Conservation (phyloP, 169 alveolate genomes). For the Perkinsus marinus region DNA sequence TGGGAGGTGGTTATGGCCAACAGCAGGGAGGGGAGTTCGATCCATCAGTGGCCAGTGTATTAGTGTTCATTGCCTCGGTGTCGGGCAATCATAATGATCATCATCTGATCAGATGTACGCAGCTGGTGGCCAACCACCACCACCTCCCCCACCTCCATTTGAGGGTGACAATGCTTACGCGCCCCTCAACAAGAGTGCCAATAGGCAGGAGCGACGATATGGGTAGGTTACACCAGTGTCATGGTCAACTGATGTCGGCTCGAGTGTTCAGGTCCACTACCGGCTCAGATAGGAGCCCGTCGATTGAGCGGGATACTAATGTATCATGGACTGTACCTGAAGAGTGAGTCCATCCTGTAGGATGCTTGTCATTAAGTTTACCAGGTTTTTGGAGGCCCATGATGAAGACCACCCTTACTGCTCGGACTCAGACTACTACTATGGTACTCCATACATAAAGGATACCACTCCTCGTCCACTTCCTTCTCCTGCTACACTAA, state of each 20-base stretch:
- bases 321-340: neutral
- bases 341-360: neutral
- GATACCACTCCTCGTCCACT: neutral
- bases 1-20: neutral
- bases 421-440: neutral
- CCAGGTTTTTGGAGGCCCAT: neutral
- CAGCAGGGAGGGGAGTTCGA: too few relatives aligned
- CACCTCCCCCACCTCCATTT: neutral
- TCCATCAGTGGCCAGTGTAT: too few relatives aligned
- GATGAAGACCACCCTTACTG: neutral
- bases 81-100: too few relatives aligned
- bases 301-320: neutral
- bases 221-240: neutral
- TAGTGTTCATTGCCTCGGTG: too few relatives aligned
- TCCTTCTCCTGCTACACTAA: neutral
- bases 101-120: neutral
- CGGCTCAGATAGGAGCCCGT: neutral
- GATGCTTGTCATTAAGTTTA: neutral
- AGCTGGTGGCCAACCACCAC: neutral
- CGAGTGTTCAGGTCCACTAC: neutral
- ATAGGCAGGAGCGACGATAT: neutral
- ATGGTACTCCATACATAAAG: neutral
- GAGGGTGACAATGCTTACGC: neutral
- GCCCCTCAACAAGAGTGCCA: neutral
- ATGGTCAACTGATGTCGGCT: neutral